Evolutionary conservation across 768 basidiomycete genomes (phyloP), one percentile per base, ranked within the genome.

Genomic region (Trametes villosa): DNA sequence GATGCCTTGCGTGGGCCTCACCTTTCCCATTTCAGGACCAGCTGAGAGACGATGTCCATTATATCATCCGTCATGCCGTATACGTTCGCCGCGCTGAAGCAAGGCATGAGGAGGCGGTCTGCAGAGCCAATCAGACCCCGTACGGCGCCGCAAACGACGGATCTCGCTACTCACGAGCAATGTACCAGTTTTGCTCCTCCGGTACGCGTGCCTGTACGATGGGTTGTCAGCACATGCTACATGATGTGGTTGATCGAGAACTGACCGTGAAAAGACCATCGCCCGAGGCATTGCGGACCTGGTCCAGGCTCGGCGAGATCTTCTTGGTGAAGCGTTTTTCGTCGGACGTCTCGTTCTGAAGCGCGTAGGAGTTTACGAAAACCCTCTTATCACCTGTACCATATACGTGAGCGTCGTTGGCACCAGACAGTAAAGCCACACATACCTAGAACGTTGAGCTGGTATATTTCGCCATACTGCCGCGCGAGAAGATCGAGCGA

Each of bases 151-250:
- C 17, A 24, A 17, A 9, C 1, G 13, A 29, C 9, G 24, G 3
- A 18, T 13, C 1, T 11, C 3, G 7, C 0, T 3, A 65, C 77
- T 40, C 67, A 80, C 79, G 80, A 24, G 78, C 78, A 38, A 79
- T 69, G 15, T 68, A 74, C 80, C 80, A 82, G 64, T 79, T 81
- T n/a, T 75, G 71, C 63, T 83, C 82, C 15, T 74, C 72, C n/a
- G 72, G 67, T 12, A 62, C 64, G 5, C 53, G 74, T 71, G 69
- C 74, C 70, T 44, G 57, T 40, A 18, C 11, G 18, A 38, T 9
- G 18, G 75, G 65, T 1, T n/a, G 24, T 34, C 7, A 36, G 68
- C 18, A 66, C 72, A 20, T 71, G 61, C 34, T 65, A 40, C 27
- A 71, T 48, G 5, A 68, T 18, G 4, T 38, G 17, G 56, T 26